Evolutionary conservation across 2,329 filamentous ascomycete species (phyloP), one percentile per base, ranked within the genome.

Genomic region (Xylariales sp.): DNA sequence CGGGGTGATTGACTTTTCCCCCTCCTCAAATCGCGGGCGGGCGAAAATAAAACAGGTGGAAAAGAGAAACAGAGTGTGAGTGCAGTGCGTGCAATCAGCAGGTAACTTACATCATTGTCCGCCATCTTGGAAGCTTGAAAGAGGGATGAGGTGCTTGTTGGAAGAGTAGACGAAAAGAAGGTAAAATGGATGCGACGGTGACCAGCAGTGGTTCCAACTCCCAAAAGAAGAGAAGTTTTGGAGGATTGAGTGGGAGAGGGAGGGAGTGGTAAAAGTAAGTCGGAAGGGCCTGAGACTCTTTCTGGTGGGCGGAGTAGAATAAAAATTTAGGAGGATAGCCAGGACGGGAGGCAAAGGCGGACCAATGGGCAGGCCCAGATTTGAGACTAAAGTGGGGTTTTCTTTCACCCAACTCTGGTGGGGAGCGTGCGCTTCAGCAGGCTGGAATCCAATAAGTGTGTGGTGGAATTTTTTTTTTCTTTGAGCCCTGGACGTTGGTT

Each of bases 111-210:
- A 60, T 76, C 57, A 48, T 65, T 72, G 48, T 77, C 74, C 55
- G 74, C 63, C 76, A 80, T 80, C 57, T 65, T 76, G 73, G 69
- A 60, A 60, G 60, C 62, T 63, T 38, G 49, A 48, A 52, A 52
- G 50, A 43, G 49, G 49, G 46, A 45, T 49, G 50, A 51, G 51
- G 52, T 54, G 48, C 38, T 47, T 32, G 35, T 33, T 40, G 38
- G 31, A 41, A 44, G 28, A 38, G 28, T 14, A 17, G 43, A 44
- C 44, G 44, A 46, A 45, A 45, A 44, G 37, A 48, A 50, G 53
- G 53, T 48, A 44, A 40, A 47, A 42, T 31, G 40, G 40, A 40
- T 40, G 38, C 37, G 40, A 42, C 40, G 21, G 37, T 42, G 40
- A 29, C 30, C 29, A 32, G 37, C 37, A 33, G 23, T n/a, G 15